Conservation (phyloP, 2,329 filamentous ascomycete species). For the Aspergillus sp. region DNA sequence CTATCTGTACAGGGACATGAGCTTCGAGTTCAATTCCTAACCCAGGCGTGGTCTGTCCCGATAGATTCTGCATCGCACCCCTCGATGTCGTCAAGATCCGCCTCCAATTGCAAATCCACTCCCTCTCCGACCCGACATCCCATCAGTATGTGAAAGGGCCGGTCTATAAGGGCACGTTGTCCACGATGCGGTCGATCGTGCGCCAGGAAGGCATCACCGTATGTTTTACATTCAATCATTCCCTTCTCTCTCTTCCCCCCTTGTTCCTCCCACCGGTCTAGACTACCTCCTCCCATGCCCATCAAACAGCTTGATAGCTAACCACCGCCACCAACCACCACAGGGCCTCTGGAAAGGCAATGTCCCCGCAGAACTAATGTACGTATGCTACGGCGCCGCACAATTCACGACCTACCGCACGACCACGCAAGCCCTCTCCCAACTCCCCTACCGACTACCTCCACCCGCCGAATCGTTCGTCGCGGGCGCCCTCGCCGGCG, state of each 20-base stretch:
- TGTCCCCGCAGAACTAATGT: slow-evolving; percentile 90
- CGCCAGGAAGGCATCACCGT: slow-evolving; percentile 75
- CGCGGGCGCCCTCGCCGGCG: slow-evolving; percentile 79
- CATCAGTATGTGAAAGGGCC: slow-evolving; percentile 49
- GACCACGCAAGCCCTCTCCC: slow-evolving; percentile 65
- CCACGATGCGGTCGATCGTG: slow-evolving; percentile 74
- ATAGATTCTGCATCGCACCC: slow-evolving; percentile 86
- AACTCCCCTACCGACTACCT: slow-evolving; percentile 56
- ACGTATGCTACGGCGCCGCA: slow-evolving; percentile 82
- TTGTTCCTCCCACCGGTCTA: no score
- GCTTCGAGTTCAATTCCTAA: not conserved
- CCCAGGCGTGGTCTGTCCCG: not conserved
- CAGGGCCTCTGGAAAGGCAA: slow-evolving; percentile 93
- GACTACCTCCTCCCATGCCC: no score
- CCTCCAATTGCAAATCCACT: slow-evolving; percentile 88
- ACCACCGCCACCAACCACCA: not conserved
- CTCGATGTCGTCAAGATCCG: slow-evolving; percentile 98
- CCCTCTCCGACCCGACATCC: slow-evolving; percentile 70
- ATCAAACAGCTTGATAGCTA: not conserved
- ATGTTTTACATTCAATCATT: slow-evolving; percentile 13
- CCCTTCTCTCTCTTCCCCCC: not conserved
- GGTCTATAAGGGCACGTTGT: slow-evolving; percentile 69
- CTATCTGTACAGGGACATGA: not conserved
- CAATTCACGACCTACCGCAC: slow-evolving; percentile 90
- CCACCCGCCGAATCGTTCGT: slow-evolving; percentile 75